Percentiles rank a stretch among this genome's conserved stretches.
phyloP scores from a whole-genome alignment of 2,329 filamentous ascomycete genomes.

The Ascochyta rabiei region DNA sequence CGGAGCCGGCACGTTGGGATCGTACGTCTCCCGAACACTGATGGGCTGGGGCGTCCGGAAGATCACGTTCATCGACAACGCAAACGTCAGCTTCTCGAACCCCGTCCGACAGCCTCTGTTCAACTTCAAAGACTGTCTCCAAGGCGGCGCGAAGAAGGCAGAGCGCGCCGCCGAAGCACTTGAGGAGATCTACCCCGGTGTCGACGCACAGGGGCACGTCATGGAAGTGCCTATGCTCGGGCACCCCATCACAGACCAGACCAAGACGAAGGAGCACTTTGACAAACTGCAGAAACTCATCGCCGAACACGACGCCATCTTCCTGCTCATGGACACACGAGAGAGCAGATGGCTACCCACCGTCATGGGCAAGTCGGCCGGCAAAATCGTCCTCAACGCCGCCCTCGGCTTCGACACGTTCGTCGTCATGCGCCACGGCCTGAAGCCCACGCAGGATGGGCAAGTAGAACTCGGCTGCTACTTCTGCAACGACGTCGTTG shows the following conservation, averaged over 20 bases:
- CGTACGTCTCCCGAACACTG: slow-evolving; percentile 88
- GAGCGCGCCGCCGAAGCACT: slow-evolving; percentile 78
- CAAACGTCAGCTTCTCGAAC: slow-evolving; percentile 91
- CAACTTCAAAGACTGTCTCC: slow-evolving; percentile 83
- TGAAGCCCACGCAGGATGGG: slow-evolving; percentile 57
- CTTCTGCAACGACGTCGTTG: slow-evolving; percentile 97
- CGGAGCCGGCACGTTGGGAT: slow-evolving; percentile 90
- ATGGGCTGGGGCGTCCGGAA: slow-evolving; percentile 96
- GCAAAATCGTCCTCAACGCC: slow-evolving; percentile 96
- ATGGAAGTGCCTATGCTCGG: slow-evolving; percentile 95
- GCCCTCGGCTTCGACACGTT: slow-evolving; percentile 96
- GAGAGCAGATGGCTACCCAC: slow-evolving; percentile 96
- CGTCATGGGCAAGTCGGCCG: slow-evolving; percentile 89
- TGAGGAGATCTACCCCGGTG: slow-evolving; percentile 86
- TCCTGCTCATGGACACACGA: slow-evolving; percentile 95
- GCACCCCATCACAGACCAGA: slow-evolving; percentile 79
- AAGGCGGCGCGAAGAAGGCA: slow-evolving; percentile 85
- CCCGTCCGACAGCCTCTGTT: slow-evolving; percentile 94
- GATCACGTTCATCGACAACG: slow-evolving; percentile 96
- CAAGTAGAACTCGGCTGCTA: slow-evolving; percentile 85
- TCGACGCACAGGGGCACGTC: slow-evolving; percentile 78
- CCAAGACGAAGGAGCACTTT: slow-evolving; percentile 73
- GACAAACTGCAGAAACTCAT: slow-evolving; percentile 76
- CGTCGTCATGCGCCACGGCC: slow-evolving; percentile 94
- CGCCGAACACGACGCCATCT: slow-evolving; percentile 86